Evolutionary conservation across 192 early-diverging fungal genomes (phyloP), one percentile per base, ranked within the genome.

Genomic region (Linnemannia zychae): DNA sequence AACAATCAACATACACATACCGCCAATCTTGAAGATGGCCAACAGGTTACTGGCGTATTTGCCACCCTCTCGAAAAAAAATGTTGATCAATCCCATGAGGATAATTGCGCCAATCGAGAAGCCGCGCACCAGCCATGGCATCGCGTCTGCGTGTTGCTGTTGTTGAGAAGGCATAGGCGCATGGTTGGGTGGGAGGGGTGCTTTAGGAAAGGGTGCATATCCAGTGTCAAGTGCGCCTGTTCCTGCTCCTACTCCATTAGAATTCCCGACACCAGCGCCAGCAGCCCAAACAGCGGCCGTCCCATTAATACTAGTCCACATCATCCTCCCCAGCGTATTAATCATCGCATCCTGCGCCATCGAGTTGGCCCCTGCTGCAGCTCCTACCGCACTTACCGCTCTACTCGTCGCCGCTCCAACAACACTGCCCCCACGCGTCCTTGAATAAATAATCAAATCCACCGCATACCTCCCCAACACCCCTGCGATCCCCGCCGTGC

Each of bases 401-500:
- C 37, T 46, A 2, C 28, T 44, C 18, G n/a, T 33, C 1, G 65
- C 74, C 16, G 65, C 72, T 0, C 67, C 87, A 20, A 73, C 63
- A 16, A 77, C 75, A 7, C 49, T 70, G 50, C 65, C 77, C 7
- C 60, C 80, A 2, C 86, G 80, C 1, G 87, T 79, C 52, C 37
- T 50, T 17, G 80, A 76, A 68, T 84, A 88, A 9, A 37, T 53
- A 4, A 88, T 88, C 72, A 81, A 15, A 72, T 81, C 79, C 0
- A 81, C 77, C 11, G 74, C 20, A 38, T 83, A 88, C 68, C 82
- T 53, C 13, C 81, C 77, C 36, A 88, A 46, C 15, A 88, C 87
- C 0, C 84, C 88, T 7, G 90, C 80, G 67, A 87, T 89, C 12
- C 88, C 88, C 28, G 90, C 90, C 12, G 90, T 90, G 15, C 90